Evolutionary conservation across 2,329 filamentous ascomycete species (phyloP).

Genomic region (Cercospora sojina): DNA sequence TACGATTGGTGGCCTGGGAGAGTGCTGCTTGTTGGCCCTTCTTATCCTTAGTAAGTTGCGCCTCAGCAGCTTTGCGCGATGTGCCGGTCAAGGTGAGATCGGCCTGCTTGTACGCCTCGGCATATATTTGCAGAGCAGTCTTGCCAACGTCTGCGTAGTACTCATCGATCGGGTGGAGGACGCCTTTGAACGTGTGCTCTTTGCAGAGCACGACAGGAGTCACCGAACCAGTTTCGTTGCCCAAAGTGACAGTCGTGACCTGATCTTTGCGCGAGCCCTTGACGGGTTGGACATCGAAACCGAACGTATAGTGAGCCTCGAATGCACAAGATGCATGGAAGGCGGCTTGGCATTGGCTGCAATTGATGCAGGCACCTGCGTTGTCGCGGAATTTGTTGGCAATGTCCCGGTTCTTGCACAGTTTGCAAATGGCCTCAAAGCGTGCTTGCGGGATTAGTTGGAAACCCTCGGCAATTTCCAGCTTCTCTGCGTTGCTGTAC

Average conservation of each 20-base stretch:
- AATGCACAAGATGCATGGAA: conserved; percentile 92
- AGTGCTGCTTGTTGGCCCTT: conserved; percentile 39
- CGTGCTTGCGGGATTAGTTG: conserved; percentile 71
- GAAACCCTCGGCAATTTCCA: conserved; percentile 88
- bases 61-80: conserved; percentile 82
- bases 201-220: conserved; percentile 89
- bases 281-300: conserved; percentile 85
- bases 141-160: conserved; percentile 66
- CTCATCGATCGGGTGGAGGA: conserved; percentile 77
- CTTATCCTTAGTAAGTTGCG: conserved; percentile 60
- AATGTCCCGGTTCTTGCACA: conserved; percentile 67
- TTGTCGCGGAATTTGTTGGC: conserved; percentile 32
- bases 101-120: conserved; percentile 89
- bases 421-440: conserved; percentile 77
- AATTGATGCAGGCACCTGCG: conserved; percentile 75
- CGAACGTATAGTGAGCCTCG: conserved; percentile 76
- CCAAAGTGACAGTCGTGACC: conserved; percentile 74
- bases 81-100: conserved; percentile 88
- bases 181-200: conserved; percentile 70
- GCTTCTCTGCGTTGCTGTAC: conserved; percentile 77
- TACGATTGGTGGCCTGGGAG: conserved; percentile 37
- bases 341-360: conserved; percentile 67
- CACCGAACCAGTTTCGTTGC: conserved; percentile 77
- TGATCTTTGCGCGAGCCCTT: conserved; percentile 85
- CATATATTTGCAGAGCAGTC: conserved; percentile 82